These are phyloP conservation scores for Irpex sp. DNA, from an alignment of 1,284 basidiomycete genomes.

Conservation along the genomic window DNA sequence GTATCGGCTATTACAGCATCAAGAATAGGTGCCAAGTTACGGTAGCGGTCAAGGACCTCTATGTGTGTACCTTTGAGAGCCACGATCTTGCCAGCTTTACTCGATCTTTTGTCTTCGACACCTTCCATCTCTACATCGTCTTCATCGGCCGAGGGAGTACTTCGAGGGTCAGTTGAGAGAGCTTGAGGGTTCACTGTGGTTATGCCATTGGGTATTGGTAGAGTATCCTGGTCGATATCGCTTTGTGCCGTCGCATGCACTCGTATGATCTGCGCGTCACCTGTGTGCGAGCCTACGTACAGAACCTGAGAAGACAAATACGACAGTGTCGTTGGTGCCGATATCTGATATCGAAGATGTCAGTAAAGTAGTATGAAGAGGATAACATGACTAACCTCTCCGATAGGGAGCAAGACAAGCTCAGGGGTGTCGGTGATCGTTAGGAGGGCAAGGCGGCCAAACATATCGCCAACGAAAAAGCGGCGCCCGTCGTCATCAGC, in stretches of 20 bases:
- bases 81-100: constrained; percentile 43
- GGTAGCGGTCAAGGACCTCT: constrained; percentile 60
- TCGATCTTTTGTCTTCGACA: constrained; percentile 14
- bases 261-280: constrained; percentile 76
- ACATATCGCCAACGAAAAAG: constrained; percentile 76
- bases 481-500: constrained; percentile 42
- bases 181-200: constrained; percentile 31
- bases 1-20: constrained; percentile 80
- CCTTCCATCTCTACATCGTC: constrained; percentile 24
- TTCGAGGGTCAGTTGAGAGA: constrained; percentile 16
- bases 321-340: constrained; percentile 73
- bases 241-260: constrained; percentile 46
- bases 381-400: constrained; percentile 49
- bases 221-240: constrained; percentile 38
- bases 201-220: constrained; percentile 48
- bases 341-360: constrained; percentile 44
- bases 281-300: constrained; percentile 81
- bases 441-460: constrained; percentile 69
- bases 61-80: constrained; percentile 49
- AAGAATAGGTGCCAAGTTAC: constrained; percentile 85
- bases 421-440: constrained; percentile 47
- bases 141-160: constrained; percentile 17
- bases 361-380: background rate
- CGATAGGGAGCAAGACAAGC: constrained; percentile 66
- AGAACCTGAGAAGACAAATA: constrained; percentile 75